Base-by-base conservation (phyloP, 306 rosid species). In the Fagus crenata region DNA sequence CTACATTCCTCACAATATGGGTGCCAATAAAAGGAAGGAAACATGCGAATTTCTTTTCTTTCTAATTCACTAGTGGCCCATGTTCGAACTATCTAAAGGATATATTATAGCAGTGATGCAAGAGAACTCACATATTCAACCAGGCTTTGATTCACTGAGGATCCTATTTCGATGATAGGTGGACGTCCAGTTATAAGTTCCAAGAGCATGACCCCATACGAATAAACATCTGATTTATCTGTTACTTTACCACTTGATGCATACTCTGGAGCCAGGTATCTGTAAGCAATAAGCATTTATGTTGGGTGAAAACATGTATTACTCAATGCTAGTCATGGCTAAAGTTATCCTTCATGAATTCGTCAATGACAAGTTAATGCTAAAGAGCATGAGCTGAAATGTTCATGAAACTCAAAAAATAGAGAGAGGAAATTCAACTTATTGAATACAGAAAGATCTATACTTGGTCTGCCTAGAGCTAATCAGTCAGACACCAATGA, bases 201-300 rank as follows among this genome's bases (percentile, higher is more conserved):
- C 73, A 95, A 82, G 55, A 95, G 96, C 99, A 95, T 89, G 82
- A 95, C 88, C 49, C 99, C 99, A 11, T 78, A 92, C 70, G 99
- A 95, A 89, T 86, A 95, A 72, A 95, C 99, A 74, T 95, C 99
- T 36, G 99, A 95, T 82, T 95, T 95, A 49, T 95, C 97, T 0
- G 99, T 83, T 67, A 95, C 93, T 81, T 95, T 92, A 70, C 99
- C 99, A 77, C 97, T 95, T 35, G 97, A 72, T 56, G 97, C 99
- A 77, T 95, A 95, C 83, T 95, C 99, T 37, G 99, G 99, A 85
- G 99, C 99, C 69, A 95, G 86, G 86, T 95, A 95, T 75, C 99
- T 95, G 82, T 35, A 80, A 51, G 78, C 61, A 78, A 75, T 43
- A 36, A 86, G 55, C 78, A 77, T 36, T 65, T 37, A 17, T 6